Conservation (phyloP, 139 green algal genomes). For the Closterium sp. region DNA sequence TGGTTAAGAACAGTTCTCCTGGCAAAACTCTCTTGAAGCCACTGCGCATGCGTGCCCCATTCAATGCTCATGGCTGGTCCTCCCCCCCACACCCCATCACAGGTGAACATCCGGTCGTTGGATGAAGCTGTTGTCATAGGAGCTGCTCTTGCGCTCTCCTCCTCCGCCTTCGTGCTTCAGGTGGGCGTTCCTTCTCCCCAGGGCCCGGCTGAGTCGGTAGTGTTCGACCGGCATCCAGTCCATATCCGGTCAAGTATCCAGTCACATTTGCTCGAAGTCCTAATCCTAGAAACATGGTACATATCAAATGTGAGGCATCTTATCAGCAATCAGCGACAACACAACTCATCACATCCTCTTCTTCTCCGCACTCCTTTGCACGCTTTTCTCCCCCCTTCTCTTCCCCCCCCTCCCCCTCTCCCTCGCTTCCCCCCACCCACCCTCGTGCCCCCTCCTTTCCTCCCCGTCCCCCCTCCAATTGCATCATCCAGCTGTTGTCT, state of each 20-base stretch:
- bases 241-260: not conserved
- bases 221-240: not conserved
- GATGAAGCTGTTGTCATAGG: constrained; percentile 88
- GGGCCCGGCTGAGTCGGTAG: not conserved
- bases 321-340: not conserved
- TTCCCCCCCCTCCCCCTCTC: not conserved
- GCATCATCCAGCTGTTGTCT: constrained; percentile 73
- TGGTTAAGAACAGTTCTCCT: not conserved
- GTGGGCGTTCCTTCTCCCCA: constrained; percentile 9
- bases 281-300: not conserved
- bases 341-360: not conserved
- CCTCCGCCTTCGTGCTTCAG: constrained; percentile 97
- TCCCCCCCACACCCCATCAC: not conserved
- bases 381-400: not conserved
- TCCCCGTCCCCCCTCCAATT: not conserved
- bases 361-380: not conserved
- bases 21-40: not conserved
- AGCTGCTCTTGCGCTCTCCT: constrained; percentile 91
- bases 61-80: not conserved
- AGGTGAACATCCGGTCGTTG: constrained; percentile 59
- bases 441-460: not conserved
- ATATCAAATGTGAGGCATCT: not conserved
- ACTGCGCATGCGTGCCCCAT: not conserved
- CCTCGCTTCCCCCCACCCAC: not conserved
- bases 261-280: not conserved